phyloP scores from a whole-genome alignment of 345 rosid genomes.

The Populus nigra region DNA sequence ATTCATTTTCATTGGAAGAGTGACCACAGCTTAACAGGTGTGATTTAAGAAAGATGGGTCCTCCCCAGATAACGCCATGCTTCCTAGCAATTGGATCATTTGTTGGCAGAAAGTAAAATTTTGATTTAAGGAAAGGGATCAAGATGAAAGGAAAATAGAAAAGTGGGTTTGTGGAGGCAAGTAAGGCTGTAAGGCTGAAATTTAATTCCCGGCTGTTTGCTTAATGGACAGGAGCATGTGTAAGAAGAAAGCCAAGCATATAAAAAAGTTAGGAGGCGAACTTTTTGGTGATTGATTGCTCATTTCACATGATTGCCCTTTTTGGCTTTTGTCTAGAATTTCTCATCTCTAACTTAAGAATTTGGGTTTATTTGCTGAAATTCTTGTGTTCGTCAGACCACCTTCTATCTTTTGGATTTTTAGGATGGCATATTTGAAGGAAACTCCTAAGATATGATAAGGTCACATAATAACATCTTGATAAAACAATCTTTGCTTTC shows the following conservation, averaged over 20 bases:
- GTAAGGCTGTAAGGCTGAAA: slow-evolving; percentile 35
- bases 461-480: background rate
- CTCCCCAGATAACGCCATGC: background rate
- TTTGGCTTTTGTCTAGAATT: slow-evolving; percentile 21
- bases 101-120: background rate
- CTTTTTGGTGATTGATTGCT: slow-evolving; percentile 24
- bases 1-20: background rate
- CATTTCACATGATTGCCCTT: slow-evolving; percentile 12
- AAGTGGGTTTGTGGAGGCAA: background rate
- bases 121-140: slow-evolving; percentile 1
- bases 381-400: background rate
- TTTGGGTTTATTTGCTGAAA: slow-evolving; percentile 5
- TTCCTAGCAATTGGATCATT: background rate
- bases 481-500: background rate
- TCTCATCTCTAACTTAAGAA: background rate
- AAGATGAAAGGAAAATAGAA: background rate
- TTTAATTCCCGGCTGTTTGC: slow-evolving; percentile 13
- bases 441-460: background rate
- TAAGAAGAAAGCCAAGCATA: slow-evolving; percentile 30
- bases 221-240: slow-evolving; percentile 22
- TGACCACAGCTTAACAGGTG: background rate
- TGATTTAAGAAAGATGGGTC: background rate
- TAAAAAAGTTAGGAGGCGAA: slow-evolving; percentile 6
- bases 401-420: background rate
- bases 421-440: background rate